phyloP scores from a whole-genome alignment of 2,329 filamentous ascomycete genomes.

The Aureobasidium sp. region DNA sequence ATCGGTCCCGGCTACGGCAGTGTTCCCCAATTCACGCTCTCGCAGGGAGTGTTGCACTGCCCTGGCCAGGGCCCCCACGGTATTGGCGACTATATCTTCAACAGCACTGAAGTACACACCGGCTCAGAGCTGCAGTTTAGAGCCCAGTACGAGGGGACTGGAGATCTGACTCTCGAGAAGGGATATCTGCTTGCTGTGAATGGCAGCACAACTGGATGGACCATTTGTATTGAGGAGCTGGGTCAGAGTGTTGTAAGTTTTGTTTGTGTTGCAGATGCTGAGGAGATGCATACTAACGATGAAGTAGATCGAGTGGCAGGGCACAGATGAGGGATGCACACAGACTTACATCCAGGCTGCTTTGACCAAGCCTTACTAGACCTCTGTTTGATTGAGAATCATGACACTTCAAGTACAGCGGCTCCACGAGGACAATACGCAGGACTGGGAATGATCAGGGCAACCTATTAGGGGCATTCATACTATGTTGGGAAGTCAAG shows the following conservation, averaged over 20 bases:
- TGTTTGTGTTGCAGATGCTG: not conserved
- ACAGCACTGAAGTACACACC: conserved; percentile 25
- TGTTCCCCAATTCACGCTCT: conserved; percentile 34
- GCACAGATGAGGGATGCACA: conserved; percentile 28
- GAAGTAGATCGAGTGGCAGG: conserved; percentile 32
- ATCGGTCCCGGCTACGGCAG: conserved; percentile 33
- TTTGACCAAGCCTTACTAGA: conserved; percentile 30
- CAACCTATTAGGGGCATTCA: not conserved
- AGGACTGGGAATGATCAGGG: not conserved
- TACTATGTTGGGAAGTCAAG: not conserved
- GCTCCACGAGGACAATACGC: not conserved
- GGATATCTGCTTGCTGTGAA: conserved; percentile 34
- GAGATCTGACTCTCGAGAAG: conserved; percentile 27
- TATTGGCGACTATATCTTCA: conserved; percentile 25
- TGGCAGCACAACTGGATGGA: conserved; percentile 33
- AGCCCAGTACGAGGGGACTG: conserved; percentile 16
- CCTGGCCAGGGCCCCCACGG: conserved; percentile 25
- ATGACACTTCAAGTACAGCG: not conserved
- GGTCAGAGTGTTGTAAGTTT: conserved; percentile 29
- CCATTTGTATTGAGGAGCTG: conserved; percentile 30
- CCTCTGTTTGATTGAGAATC: not conserved
- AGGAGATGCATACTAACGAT: not conserved
- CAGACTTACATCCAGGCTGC: conserved; percentile 35
- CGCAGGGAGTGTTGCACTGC: conserved; percentile 29
- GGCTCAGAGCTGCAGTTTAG: conserved; percentile 30